A percentile compares a stretch with the other conserved stretches of the same genome.
Conservation (phyloP, 306 rosid species). For the Pachyrhizus erosus region DNA sequence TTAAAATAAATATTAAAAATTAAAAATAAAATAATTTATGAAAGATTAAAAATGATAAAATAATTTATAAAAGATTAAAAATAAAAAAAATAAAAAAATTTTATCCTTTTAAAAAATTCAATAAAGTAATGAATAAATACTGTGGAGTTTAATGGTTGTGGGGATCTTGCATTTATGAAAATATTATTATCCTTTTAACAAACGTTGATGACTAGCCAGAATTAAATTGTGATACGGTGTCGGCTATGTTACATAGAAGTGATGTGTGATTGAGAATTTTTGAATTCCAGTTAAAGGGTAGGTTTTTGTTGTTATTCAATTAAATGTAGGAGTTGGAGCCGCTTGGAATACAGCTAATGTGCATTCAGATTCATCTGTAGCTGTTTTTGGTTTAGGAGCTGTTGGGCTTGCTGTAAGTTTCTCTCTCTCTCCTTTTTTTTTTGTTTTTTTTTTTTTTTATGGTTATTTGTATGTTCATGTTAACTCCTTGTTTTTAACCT, state of each 20-base stretch:
- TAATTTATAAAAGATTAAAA: too few relatives aligned
- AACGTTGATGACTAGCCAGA: neutral
- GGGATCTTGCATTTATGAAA: too few relatives aligned
- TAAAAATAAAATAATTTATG: too few relatives aligned
- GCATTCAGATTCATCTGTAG: slow-evolving; percentile 61
- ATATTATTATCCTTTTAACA: too few relatives aligned
- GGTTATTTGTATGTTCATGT: too few relatives aligned
- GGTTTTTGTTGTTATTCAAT: neutral
- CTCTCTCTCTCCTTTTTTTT: too few relatives aligned
- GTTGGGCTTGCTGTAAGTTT: slow-evolving; percentile 84
- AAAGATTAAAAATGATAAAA: too few relatives aligned
- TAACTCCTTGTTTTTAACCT: too few relatives aligned
- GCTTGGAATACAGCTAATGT: slow-evolving; percentile 89
- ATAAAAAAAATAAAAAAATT: too few relatives aligned
- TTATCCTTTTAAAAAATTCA: too few relatives aligned
- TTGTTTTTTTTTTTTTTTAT: too few relatives aligned
- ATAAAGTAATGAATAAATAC: neutral
- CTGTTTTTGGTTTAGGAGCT: slow-evolving; percentile 79
- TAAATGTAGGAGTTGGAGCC: slow-evolving; percentile 76
- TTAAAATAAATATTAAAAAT: too few relatives aligned
- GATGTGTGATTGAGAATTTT: slow-evolving; percentile 6
- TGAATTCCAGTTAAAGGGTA: neutral
- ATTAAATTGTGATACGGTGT: neutral
- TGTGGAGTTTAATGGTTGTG: neutral
- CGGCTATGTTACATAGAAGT: neutral